Percentiles rank a stretch among this genome's conserved stretches.
Conservation (phyloP, 371 early-diverging fungal genomes). For the Apophysomyces variabilis region DNA sequence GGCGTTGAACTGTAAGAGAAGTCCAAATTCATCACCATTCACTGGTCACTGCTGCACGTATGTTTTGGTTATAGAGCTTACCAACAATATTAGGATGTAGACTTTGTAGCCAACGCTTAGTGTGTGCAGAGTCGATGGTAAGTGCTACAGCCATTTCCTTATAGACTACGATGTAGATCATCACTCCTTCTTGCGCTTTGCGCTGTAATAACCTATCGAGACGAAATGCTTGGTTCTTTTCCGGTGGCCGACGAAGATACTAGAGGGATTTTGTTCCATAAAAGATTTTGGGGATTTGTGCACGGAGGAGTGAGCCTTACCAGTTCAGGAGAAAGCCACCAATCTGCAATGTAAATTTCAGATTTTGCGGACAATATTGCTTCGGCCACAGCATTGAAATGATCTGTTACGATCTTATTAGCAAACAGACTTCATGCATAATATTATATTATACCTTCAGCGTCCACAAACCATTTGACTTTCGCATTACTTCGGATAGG, state of each 20-base stretch:
- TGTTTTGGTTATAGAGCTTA: constrained; percentile 20
- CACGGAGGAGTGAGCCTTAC: constrained; percentile 21
- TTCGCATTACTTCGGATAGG: constrained; percentile 72
- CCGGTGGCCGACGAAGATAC: constrained; percentile 82
- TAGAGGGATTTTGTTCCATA: constrained; percentile 16
- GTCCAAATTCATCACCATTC: no score
- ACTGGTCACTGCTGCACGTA: constrained; percentile 23
- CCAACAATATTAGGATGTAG: constrained; percentile 84
- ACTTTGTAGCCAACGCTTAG: constrained; percentile 75
- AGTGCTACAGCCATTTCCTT: constrained; percentile 87
- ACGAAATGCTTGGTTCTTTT: constrained; percentile 73
- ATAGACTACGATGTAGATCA: constrained; percentile 89
- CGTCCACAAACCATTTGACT: constrained; percentile 83
- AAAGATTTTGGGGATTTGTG: background rate
- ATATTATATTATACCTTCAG: constrained; percentile 44
- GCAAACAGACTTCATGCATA: background rate
- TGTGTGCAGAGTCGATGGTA: constrained; percentile 79
- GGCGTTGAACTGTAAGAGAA: constrained; percentile 56
- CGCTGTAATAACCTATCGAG: constrained; percentile 82
- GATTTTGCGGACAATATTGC: constrained; percentile 73
- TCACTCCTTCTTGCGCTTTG: constrained; percentile 89
- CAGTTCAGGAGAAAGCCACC: constrained; percentile 53
- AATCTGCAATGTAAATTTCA: constrained; percentile 76
- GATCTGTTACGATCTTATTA: constrained; percentile 48
- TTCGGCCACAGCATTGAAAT: constrained; percentile 80